These are phyloP conservation scores for Phialophora tarda DNA, from an alignment of 2,329 filamentous ascomycete species.

Conservation along the genomic window DNA sequence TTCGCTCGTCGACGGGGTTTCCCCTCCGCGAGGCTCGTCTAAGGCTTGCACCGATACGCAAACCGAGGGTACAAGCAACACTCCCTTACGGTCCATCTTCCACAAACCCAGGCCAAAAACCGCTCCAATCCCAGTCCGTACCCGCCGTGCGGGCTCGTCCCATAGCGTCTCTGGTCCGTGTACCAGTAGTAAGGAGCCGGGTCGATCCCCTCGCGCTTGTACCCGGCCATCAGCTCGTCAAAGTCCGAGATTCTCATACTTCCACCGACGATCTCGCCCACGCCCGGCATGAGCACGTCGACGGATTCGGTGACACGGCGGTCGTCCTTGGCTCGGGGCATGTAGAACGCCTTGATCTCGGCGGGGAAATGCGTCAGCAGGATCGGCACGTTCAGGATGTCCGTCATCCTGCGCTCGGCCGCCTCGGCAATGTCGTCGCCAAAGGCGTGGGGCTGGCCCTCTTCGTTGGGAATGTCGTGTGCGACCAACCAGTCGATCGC, in stretches of 20 bases:
- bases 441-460: conserved; percentile 80
- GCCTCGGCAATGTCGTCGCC: conserved; percentile 98
- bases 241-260: conserved; percentile 95
- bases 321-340: conserved; percentile 85
- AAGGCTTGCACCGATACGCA: conserved; percentile 58
- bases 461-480: conserved; percentile 87
- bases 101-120: conserved; percentile 71
- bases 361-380: conserved; percentile 96
- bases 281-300: conserved; percentile 85
- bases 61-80: conserved; percentile 59
- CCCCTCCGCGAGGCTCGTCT: conserved; percentile 22
- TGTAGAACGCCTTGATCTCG: conserved; percentile 99
- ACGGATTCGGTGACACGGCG: conserved; percentile 88
- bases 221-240: conserved; percentile 86
- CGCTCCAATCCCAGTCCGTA: conserved; percentile 93
- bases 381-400: conserved; percentile 92
- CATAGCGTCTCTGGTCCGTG: conserved; percentile 95
- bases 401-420: conserved; percentile 95
- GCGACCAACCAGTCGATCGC: conserved; percentile 93
- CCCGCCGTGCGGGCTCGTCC: conserved; percentile 87
- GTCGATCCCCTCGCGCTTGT: conserved; percentile 83
- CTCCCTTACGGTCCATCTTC: conserved; percentile 68
- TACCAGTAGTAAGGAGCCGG: conserved; percentile 96
- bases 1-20: not conserved
- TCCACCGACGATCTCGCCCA: conserved; percentile 95